A percentile compares a stretch with the other conserved stretches of the same genome.
phyloP scores from a whole-genome alignment of 202 grass and related monocot species.

The Carex arenaria region DNA sequence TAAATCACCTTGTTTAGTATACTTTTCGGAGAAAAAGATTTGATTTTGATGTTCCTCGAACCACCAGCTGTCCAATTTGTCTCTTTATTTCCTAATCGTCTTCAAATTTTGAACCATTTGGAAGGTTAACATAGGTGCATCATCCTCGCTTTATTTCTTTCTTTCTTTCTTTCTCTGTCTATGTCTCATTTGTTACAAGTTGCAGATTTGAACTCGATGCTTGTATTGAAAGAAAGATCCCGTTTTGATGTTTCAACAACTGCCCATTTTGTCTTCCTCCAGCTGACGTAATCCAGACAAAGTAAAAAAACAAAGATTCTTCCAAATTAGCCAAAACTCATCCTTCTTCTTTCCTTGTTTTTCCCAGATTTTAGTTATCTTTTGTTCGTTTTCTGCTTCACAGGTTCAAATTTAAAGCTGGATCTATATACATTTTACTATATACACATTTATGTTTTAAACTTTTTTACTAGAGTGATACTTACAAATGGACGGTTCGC shows the following conservation, averaged over 20 bases:
- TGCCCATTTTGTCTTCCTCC: conserved; percentile 13
- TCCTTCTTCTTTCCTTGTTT: not conserved
- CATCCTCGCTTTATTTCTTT: not conserved
- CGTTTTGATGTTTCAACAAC: conserved; percentile 28
- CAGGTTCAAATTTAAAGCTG: conserved; percentile 8
- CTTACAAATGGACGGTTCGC: conserved; percentile 48
- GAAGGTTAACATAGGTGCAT: not conserved
- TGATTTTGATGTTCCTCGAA: conserved; percentile 19
- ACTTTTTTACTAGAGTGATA: conserved; percentile 37
- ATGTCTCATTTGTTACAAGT: conserved; percentile 17
- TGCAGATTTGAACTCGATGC: conserved; percentile 20
- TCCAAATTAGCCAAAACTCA: not conserved
- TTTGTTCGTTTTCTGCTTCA: not conserved
- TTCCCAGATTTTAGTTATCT: conserved; percentile 27
- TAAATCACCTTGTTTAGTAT: conserved; percentile 13
- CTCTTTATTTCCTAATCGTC: not conserved
- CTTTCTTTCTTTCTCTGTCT: not conserved
- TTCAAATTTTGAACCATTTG: not conserved
- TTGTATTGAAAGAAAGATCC: conserved; percentile 36
- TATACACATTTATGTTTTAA: conserved; percentile 13
- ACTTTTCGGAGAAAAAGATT: conserved; percentile 32
- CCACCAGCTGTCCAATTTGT: conserved; percentile 6
- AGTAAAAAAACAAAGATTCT: not conserved
- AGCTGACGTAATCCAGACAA: not conserved
- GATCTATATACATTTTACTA: conserved; percentile 14